phyloP scores from a whole-genome alignment of 805 yeast genomes.

The Kluyveromyces aestuarii region DNA sequence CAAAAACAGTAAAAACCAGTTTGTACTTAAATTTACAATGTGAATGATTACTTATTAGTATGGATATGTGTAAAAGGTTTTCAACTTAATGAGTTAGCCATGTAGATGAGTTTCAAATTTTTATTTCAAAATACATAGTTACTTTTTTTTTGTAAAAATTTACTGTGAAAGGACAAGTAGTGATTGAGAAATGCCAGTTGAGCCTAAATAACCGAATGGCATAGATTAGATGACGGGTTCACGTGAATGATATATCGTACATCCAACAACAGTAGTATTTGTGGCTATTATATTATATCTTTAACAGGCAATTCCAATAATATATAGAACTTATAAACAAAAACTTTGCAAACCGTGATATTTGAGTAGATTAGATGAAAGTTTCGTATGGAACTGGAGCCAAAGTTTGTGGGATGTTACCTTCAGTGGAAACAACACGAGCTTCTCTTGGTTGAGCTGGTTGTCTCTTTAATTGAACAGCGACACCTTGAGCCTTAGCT shows the following conservation, averaged over 20 bases:
- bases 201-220: too few relatives aligned
- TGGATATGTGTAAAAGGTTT: too few relatives aligned
- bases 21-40: neutral
- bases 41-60: neutral
- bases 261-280: neutral
- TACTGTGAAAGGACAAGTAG: neutral
- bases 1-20: neutral
- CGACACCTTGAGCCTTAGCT: conserved; percentile 91
- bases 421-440: conserved; percentile 72
- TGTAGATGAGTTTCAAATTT: neutral
- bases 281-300: conserved; percentile 3
- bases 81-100: neutral
- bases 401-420: conserved; percentile 88
- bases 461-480: conserved; percentile 92
- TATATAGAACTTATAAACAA: conserved; percentile 5
- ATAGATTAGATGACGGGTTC: too few relatives aligned
- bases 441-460: conserved; percentile 97
- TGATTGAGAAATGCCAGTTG: neutral
- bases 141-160: neutral
- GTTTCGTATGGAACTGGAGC: conserved; percentile 99
- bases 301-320: conserved; percentile 4
- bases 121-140: neutral
- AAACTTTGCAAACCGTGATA: conserved; percentile 3
- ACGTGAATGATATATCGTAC: too few relatives aligned
- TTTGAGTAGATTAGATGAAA: conserved; percentile 63